These are phyloP conservation scores for Endothia cerciana DNA, from an alignment of 2,329 filamentous ascomycete genomes.

Conservation along the genomic window DNA sequence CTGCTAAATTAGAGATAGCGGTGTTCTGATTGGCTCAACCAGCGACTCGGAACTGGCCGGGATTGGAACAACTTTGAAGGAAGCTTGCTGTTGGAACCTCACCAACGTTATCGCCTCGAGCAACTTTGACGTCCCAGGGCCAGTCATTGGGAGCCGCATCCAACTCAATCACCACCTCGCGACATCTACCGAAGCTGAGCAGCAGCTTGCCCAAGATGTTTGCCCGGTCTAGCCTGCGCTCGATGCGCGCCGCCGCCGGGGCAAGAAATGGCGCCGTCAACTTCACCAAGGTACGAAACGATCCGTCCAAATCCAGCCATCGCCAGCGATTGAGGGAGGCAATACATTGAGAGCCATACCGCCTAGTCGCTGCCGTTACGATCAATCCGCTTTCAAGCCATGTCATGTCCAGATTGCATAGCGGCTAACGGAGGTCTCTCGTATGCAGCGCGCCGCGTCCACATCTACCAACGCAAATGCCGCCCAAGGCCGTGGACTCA, in stretches of 20 bases:
- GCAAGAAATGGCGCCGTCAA: slow-evolving; percentile 74
- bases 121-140: slow-evolving; percentile 34
- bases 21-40: slow-evolving; percentile 24
- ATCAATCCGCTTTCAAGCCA: neutral
- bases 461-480: slow-evolving; percentile 73
- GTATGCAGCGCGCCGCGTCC: slow-evolving; percentile 66
- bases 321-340: slow-evolving; percentile 1
- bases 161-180: slow-evolving; percentile 39
- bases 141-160: slow-evolving; percentile 45
- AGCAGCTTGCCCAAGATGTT: slow-evolving; percentile 74
- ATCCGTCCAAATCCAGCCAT: slow-evolving; percentile 7
- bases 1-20: slow-evolving; percentile 21
- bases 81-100: slow-evolving; percentile 27
- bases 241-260: slow-evolving; percentile 82
- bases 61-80: slow-evolving; percentile 28
- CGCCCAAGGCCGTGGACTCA: slow-evolving; percentile 68
- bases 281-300: slow-evolving; percentile 68
- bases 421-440: slow-evolving; percentile 18
- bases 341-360: slow-evolving; percentile 3
- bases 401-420: neutral
- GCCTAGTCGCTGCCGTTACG: neutral
- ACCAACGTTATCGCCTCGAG: slow-evolving; percentile 28
- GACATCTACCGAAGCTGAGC: slow-evolving; percentile 42
- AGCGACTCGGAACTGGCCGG: slow-evolving; percentile 25
- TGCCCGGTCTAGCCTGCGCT: slow-evolving; percentile 88